Evolutionary conservation across 257 asterid genomes (phyloP).

Genomic region (Solanum chiquidenum): DNA sequence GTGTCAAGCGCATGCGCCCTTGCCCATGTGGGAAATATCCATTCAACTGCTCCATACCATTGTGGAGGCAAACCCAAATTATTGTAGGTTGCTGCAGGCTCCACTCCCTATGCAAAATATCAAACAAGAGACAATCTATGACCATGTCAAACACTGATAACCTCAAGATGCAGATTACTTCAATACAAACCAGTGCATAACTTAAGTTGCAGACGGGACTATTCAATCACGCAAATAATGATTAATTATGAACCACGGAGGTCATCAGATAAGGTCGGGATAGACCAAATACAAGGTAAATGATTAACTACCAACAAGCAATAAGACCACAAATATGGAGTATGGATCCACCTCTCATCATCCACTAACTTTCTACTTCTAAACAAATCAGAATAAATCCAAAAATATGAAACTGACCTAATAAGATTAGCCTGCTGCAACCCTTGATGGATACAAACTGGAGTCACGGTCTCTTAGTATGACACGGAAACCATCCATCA

Average conservation of each 20-base stretch:
- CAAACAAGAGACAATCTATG: not conserved
- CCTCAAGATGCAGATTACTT: not conserved
- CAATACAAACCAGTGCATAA: not conserved
- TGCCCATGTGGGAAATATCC: conserved; percentile 98
- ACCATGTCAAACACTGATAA: not conserved
- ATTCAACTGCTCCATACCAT: conserved; percentile 93
- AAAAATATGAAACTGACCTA: not conserved
- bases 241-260: not conserved
- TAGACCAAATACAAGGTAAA: not conserved
- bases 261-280: not conserved
- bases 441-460: not conserved
- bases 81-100: conserved; percentile 61
- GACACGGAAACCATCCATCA: not conserved
- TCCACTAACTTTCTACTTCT: not conserved
- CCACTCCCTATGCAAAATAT: conserved; percentile 65
- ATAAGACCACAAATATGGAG: not conserved
- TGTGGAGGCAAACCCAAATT: conserved; percentile 77
- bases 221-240: not conserved
- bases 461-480: not conserved
- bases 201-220: not conserved
- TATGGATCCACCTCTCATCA: not conserved
- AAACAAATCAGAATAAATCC: not conserved
- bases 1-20: conserved; percentile 93
- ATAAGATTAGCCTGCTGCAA: not conserved
- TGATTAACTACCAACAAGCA: not conserved